Percentiles rank a stretch among this genome's conserved stretches.
Conservation (phyloP, 805 yeast species). For the Ogataea ganodermae region DNA sequence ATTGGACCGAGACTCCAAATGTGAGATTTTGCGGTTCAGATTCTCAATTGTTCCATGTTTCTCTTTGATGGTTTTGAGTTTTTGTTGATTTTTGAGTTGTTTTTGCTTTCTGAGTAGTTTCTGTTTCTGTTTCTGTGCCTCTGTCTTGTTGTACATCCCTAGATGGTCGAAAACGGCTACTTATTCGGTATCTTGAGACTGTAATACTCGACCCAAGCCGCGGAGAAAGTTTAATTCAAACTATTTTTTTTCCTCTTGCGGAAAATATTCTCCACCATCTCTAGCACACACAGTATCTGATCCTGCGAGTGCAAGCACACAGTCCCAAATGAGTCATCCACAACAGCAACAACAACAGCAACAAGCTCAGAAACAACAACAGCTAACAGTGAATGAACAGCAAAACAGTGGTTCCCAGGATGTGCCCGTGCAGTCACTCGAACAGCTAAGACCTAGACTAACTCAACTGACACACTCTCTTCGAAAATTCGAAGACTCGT, state of each 20-base stretch:
- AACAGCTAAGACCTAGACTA: slow-evolving; percentile 60
- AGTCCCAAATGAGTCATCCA: slow-evolving; percentile 18
- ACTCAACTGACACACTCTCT: slow-evolving; percentile 66
- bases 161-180: not conserved
- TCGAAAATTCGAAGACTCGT: slow-evolving; percentile 53
- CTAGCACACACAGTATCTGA: no score
- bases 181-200: not conserved
- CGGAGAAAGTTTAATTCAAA: not conserved
- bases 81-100: slow-evolving; percentile 11
- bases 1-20: slow-evolving; percentile 12
- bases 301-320: no score
- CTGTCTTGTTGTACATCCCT: slow-evolving; percentile 6
- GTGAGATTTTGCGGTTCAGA: slow-evolving; percentile 15
- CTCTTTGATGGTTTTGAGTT: slow-evolving; percentile 11
- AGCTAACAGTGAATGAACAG: slow-evolving; percentile 10
- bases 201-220: not conserved
- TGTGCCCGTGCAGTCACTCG: slow-evolving; percentile 63
- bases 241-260: not conserved
- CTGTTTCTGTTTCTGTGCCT: slow-evolving; percentile 9
- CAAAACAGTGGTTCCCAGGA: slow-evolving; percentile 32
- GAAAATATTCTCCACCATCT: no score
- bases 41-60: slow-evolving; percentile 11
- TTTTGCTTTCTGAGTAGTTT: slow-evolving; percentile 9
- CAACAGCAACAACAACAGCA: slow-evolving; percentile 5
- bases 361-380: slow-evolving; percentile 3